These are phyloP conservation scores for Nemophila menziesii DNA, from an alignment of 257 asterid genomes.

Conservation along the genomic window DNA sequence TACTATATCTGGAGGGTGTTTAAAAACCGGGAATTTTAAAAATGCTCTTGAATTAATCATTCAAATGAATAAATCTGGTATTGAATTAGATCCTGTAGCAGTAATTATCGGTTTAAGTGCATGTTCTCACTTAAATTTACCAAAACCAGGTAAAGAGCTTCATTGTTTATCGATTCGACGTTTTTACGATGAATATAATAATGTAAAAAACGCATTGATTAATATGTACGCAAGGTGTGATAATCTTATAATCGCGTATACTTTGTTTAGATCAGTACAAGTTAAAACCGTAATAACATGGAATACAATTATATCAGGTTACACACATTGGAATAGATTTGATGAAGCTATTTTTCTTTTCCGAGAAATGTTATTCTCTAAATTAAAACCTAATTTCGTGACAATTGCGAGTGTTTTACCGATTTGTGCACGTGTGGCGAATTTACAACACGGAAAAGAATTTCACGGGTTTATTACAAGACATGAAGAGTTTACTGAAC, in stretches of 20 bases:
- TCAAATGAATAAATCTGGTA: constrained; percentile 34
- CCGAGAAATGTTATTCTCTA: constrained; percentile 47
- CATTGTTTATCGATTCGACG: constrained; percentile 64
- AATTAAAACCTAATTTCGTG: constrained; percentile 49
- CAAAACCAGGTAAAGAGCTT: constrained; percentile 55
- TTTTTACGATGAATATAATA: constrained; percentile 28
- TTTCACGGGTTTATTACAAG: constrained; percentile 57
- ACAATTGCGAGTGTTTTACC: constrained; percentile 78
- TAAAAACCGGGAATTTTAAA: constrained; percentile 40
- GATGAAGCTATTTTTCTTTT: constrained; percentile 62
- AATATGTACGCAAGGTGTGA: constrained; percentile 69
- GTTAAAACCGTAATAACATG: constrained; percentile 42
- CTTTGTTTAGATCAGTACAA: constrained; percentile 37
- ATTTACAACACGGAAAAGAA: constrained; percentile 70
- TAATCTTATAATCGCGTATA: constrained; percentile 46
- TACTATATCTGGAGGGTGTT: constrained; percentile 62
- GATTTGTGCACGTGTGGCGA: constrained; percentile 68
- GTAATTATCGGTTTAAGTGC: constrained; percentile 63
- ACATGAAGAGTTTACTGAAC: constrained; percentile 35
- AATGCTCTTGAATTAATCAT: constrained; percentile 48
- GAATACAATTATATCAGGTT: constrained; percentile 82
- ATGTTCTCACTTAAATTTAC: constrained; percentile 52
- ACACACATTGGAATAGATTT: constrained; percentile 37
- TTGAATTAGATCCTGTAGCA: constrained; percentile 54
- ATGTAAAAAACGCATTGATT: constrained; percentile 53